These are phyloP conservation scores for Hibiscus tridactylites DNA, from an alignment of 345 rosid species.

Conservation along the genomic window DNA sequence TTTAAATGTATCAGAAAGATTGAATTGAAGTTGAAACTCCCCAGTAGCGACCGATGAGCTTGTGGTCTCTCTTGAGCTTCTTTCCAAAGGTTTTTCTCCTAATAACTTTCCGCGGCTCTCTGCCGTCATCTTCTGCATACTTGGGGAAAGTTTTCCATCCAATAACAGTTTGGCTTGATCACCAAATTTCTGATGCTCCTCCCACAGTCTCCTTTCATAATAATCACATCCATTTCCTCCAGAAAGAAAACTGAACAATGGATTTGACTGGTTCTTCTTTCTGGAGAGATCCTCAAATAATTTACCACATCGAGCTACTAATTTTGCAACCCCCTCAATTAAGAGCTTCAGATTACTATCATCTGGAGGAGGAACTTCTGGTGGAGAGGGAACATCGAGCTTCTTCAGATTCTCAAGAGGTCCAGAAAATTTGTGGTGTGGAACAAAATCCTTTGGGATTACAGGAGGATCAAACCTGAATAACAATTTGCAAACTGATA, in stretches of 20 bases:
- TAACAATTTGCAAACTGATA: slow-evolving; percentile 11
- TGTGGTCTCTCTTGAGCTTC: slow-evolving; percentile 41
- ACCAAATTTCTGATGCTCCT: slow-evolving; percentile 59
- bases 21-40: slow-evolving; percentile 47
- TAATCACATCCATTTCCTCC: slow-evolving; percentile 85
- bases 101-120: slow-evolving; percentile 76
- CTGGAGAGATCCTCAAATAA: slow-evolving; percentile 90
- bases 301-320: slow-evolving; percentile 93
- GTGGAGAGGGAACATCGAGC: slow-evolving; percentile 50
- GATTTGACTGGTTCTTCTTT: slow-evolving; percentile 83
- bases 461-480: slow-evolving; percentile 77
- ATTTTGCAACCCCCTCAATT: slow-evolving; percentile 85
- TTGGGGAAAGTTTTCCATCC: slow-evolving; percentile 43
- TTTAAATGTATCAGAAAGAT: slow-evolving; percentile 84
- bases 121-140: slow-evolving; percentile 63
- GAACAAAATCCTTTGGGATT: slow-evolving; percentile 72
- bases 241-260: slow-evolving; percentile 73
- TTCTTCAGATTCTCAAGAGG: slow-evolving; percentile 42
- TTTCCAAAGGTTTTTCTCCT: slow-evolving; percentile 85
- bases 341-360: slow-evolving; percentile 64
- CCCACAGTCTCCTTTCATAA: slow-evolving; percentile 83
- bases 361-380: slow-evolving; percentile 68
- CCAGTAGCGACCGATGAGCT: slow-evolving; percentile 36
- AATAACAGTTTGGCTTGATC: slow-evolving; percentile 43
- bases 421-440: slow-evolving; percentile 61